Percentiles rank a stretch among this genome's conserved stretches.
Evolutionary conservation across 768 basidiomycete genomes (phyloP).

Genomic region (Russula sp.): DNA sequence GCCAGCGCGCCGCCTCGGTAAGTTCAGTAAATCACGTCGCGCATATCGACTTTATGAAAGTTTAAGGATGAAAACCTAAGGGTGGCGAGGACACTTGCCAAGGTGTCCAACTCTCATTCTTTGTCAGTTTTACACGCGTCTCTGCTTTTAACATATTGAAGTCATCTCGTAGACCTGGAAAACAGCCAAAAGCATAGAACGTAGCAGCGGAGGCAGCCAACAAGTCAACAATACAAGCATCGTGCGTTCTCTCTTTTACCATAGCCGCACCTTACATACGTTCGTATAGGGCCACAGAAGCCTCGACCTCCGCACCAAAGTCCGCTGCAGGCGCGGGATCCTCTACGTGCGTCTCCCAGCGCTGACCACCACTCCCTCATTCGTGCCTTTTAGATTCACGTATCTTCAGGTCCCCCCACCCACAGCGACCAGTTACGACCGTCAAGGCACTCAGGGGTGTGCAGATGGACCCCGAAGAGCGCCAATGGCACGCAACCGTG

Average conservation of each 20-base stretch:
- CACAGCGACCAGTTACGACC: neutral
- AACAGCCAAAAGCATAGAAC: neutral
- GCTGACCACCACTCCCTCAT: neutral
- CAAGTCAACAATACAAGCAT: neutral
- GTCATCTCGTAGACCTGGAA: neutral
- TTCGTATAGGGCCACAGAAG: neutral
- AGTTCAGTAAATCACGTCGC: constrained; percentile 1
- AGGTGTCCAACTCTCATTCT: neutral
- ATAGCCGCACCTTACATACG: neutral
- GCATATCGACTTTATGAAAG: neutral
- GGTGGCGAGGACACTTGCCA: neutral
- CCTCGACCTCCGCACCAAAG: neutral
- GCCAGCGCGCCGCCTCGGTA: neutral
- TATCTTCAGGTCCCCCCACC: neutral
- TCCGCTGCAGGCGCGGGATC: neutral
- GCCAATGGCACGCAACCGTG: constrained; percentile 45
- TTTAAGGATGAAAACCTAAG: neutral
- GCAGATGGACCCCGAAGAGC: constrained; percentile 29
- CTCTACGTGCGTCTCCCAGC: neutral
- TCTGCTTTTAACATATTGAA: neutral
- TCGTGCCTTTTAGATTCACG: neutral
- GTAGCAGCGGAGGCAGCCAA: neutral
- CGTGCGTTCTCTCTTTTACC: neutral
- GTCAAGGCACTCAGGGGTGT: constrained; percentile 12
- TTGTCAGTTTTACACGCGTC: neutral